phyloP scores from a whole-genome alignment of 768 basidiomycete genomes.

The Tubosaeta brunneosetosa region DNA sequence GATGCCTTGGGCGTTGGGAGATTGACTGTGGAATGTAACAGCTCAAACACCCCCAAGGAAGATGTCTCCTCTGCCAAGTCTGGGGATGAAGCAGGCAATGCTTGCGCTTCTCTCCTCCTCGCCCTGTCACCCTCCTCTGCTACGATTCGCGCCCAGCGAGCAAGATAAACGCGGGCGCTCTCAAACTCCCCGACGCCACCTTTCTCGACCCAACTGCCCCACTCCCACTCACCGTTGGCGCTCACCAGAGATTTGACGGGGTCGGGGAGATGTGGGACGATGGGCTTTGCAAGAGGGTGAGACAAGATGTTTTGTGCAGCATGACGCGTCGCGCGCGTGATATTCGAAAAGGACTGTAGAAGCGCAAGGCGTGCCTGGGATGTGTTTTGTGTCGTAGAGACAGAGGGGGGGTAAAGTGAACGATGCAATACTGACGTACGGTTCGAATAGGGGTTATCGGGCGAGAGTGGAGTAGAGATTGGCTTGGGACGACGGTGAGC shows the following conservation, averaged over 20 bases:
- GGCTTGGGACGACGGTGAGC: conserved; percentile 74
- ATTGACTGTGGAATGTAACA: conserved; percentile 73
- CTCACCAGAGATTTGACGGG: conserved; percentile 88
- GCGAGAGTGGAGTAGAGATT: conserved; percentile 38
- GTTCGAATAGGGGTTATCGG: conserved; percentile 53
- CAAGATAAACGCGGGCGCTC: conserved; percentile 92
- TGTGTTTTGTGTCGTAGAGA: conserved; percentile 46
- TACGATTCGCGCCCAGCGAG: conserved; percentile 94
- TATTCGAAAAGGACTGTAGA: conserved; percentile 90
- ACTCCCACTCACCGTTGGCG: conserved; percentile 87
- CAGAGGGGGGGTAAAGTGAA: conserved; percentile 55
- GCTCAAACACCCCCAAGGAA: conserved; percentile 82
- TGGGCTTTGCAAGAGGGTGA: conserved; percentile 93
- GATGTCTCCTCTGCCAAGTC: conserved; percentile 59
- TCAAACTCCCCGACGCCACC: conserved; percentile 95
- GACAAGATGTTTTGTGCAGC: conserved; percentile 94
- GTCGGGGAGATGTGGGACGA: conserved; percentile 92
- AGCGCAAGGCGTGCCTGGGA: conserved; percentile 78
- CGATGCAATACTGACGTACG: conserved; percentile 78
- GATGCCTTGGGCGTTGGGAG: conserved; percentile 80
- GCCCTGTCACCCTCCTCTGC: conserved; percentile 97
- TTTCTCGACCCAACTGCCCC: conserved; percentile 91
- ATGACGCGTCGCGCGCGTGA: conserved; percentile 88
- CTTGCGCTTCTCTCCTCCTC: conserved; percentile 72
- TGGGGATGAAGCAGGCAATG: conserved; percentile 48